phyloP scores from a whole-genome alignment of 1,139 yeast species.

The Zygosaccharomyces sapae region DNA sequence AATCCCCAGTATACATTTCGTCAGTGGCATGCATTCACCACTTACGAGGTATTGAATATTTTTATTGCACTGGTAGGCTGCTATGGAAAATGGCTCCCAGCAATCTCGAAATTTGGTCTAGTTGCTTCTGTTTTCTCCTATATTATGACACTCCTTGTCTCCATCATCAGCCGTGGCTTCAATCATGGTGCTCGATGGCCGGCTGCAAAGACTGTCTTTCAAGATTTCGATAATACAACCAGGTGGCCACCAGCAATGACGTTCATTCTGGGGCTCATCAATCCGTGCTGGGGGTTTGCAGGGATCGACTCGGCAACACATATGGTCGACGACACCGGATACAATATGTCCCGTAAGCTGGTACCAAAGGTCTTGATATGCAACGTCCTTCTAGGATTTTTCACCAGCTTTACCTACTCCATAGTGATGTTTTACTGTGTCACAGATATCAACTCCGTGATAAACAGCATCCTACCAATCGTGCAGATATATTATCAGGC shows the following conservation, averaged over 20 bases:
- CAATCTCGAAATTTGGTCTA: conserved; percentile 43
- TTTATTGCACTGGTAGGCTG: conserved; percentile 37
- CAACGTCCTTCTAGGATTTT: conserved; percentile 55
- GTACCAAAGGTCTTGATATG: conserved; percentile 55
- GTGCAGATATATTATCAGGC: conserved; percentile 58
- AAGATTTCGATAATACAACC: conserved; percentile 47
- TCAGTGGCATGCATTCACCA: conserved; percentile 52
- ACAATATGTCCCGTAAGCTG: conserved; percentile 42
- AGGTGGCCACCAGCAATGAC: conserved; percentile 57
- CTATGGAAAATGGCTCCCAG: conserved; percentile 39
- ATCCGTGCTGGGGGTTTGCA: conserved; percentile 57
- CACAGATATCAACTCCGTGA: conserved; percentile 46
- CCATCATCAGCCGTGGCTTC: conserved; percentile 47
- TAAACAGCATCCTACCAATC: conserved; percentile 49
- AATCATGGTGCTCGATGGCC: conserved; percentile 38
- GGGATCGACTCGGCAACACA: conserved; percentile 61
- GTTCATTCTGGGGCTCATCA: conserved; percentile 55
- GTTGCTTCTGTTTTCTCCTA: conserved; percentile 49
- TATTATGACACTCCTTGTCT: conserved; percentile 46
- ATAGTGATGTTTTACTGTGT: conserved; percentile 58
- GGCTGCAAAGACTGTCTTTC: conserved; percentile 47
- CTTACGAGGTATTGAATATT: conserved; percentile 38
- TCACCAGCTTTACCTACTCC: conserved; percentile 43
- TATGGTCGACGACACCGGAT: conserved; percentile 54
- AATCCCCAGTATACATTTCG: conserved; percentile 44